Evolutionary conservation across 164 flowering plant genomes (phyloP), one percentile per base, ranked within the genome.

Genomic region (Cinnamomum micranthum): DNA sequence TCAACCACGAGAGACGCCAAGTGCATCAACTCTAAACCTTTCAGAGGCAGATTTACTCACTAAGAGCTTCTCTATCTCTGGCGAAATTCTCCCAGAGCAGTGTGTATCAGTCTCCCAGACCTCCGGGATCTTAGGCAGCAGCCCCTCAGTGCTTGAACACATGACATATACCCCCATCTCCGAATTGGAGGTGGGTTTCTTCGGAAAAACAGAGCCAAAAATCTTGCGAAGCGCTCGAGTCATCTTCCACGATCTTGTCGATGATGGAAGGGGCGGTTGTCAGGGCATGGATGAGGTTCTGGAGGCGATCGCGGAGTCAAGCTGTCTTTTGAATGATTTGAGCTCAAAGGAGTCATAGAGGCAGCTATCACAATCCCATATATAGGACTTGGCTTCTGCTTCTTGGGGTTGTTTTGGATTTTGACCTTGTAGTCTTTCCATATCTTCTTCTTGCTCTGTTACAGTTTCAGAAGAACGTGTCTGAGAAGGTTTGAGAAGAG

Each of bases 341-440:
- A 88, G 86, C 91, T 92, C 98, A 79, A 89, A 88, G 23, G 98
- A 93, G 77, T 93, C 98, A 78, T 93, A 93, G 25, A 93, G 92
- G 0, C 92, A 72, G 79, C 98, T 94, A 3, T 79, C 97, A 69
- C 97, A 88, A 70, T 93, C 98, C 98, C 98, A 93, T 12, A 90
- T 78, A 17, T 27, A 73, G 58, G 77, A 12, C 28, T 74, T 78
- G 35, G 68, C 69, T 47, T 52, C 77, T 65, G 68, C 69, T 47
- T 52, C 77, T 65, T 15, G 47, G 17, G 33, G 19, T 25, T 59
- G 41, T 60, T 64, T 52, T 24, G 33, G 73, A 51, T 28, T 71
- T 71, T 25, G 41, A 12, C 27, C 73, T 58, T 52, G n/a, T 9
- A 67, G 28, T 33, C 0, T 67, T 33, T 15, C 15, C 70, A 41